Conservation (phyloP, 805 yeast species). For the Myxozyma vanderwaltii region DNA sequence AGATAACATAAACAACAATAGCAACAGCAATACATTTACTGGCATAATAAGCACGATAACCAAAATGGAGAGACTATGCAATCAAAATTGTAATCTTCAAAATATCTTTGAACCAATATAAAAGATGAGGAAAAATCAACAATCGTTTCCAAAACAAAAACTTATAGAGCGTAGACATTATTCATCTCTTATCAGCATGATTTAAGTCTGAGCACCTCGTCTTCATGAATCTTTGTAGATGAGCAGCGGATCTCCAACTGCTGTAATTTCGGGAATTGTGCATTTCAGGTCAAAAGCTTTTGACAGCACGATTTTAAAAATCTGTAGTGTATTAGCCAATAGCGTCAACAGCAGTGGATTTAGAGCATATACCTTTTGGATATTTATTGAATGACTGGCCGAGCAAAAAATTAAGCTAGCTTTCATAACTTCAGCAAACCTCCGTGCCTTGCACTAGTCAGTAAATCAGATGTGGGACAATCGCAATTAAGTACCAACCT, state of each 20-base stretch:
- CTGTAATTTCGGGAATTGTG: slow-evolving; percentile 78
- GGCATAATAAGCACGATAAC: background rate
- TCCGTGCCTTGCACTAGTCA: slow-evolving; percentile 53
- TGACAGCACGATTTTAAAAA: slow-evolving; percentile 85
- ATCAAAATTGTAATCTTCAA: no score
- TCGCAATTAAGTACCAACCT: slow-evolving; percentile 37
- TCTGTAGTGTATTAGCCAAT: slow-evolving; percentile 39
- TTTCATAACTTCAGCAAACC: slow-evolving; percentile 86
- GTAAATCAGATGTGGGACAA: no score
- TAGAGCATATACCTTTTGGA: slow-evolving; percentile 60
- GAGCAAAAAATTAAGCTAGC: slow-evolving; percentile 85
- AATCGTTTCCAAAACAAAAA: no score
- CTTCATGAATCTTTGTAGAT: slow-evolving; percentile 51
- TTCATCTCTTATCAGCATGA: background rate
- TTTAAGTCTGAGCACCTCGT: no score
- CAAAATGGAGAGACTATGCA: slow-evolving; percentile 6
- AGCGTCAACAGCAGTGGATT: background rate
- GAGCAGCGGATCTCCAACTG: slow-evolving; percentile 89
- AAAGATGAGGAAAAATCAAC: no score
- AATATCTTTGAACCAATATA: slow-evolving; percentile 1
- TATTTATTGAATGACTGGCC: slow-evolving; percentile 86
- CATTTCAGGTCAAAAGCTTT: slow-evolving; percentile 86
- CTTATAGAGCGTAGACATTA: background rate
- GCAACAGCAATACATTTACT: background rate
- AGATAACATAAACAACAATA: background rate